These are phyloP conservation scores for Coemansia asiatica DNA, from an alignment of 192 early-diverging fungal genomes.

Conservation along the genomic window DNA sequence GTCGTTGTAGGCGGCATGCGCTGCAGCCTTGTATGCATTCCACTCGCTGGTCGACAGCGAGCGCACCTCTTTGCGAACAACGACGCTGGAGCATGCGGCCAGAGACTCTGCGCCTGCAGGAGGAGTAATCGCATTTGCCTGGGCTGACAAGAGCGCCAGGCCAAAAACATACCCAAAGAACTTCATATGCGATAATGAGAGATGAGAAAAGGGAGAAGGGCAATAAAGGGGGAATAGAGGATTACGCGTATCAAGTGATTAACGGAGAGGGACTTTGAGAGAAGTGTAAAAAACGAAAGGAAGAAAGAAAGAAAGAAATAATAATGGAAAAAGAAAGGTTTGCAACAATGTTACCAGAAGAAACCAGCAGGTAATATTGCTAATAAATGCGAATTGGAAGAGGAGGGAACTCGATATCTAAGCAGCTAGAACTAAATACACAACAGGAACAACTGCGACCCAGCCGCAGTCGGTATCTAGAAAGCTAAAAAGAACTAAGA, in stretches of 20 bases:
- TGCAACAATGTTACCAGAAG: background rate
- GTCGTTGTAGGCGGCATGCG: slow-evolving; percentile 24
- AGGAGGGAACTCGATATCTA: background rate
- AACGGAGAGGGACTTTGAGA: background rate
- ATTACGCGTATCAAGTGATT: slow-evolving; percentile 7
- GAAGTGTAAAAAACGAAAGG: background rate
- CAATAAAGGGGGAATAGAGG: background rate
- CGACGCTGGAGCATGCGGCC: slow-evolving; percentile 17
- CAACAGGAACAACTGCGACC: background rate
- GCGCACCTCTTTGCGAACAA: slow-evolving; percentile 54
- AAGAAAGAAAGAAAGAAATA: slow-evolving; percentile 2
- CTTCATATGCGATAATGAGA: slow-evolving; percentile 27
- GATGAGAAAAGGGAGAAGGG: background rate
- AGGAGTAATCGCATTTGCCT: slow-evolving; percentile 14
- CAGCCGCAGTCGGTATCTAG: background rate
- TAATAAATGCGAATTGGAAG: background rate
- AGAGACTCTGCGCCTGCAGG: slow-evolving; percentile 35
- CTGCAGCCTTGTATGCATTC: slow-evolving; percentile 36
- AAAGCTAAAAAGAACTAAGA: background rate
- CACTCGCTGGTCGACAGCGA: slow-evolving; percentile 39
- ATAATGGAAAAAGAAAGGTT: background rate
- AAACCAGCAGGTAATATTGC: background rate
- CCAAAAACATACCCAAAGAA: slow-evolving; percentile 25
- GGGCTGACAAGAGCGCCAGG: slow-evolving; percentile 20
- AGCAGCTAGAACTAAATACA: background rate